Percentiles rank a stretch among this genome's conserved stretches.
Evolutionary conservation across 495 filamentous ascomycete species (phyloP).

Genomic region (Aspergillus nidulans): DNA sequence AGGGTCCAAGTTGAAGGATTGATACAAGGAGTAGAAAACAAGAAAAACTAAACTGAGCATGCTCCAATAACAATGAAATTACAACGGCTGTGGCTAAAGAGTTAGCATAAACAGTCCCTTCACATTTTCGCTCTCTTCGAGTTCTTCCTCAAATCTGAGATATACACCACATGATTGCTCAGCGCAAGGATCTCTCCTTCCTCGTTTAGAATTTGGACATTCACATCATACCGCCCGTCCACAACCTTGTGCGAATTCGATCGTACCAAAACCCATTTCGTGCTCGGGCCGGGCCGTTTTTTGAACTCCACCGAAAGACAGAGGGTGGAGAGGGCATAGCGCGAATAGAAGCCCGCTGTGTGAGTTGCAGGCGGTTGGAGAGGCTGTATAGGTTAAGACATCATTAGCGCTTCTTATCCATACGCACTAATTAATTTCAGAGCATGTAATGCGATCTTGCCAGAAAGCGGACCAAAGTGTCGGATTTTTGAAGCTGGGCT

Average conservation of each 20-base stretch:
- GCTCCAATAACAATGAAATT: too few species aligned
- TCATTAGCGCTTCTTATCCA: background rate
- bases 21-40: too few species aligned
- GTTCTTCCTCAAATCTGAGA: background rate
- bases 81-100: too few species aligned
- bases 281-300: slow-evolving; percentile 18
- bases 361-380: slow-evolving; percentile 25
- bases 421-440: background rate
- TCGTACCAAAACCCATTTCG: slow-evolving; percentile 19
- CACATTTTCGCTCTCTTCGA: background rate
- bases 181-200: slow-evolving; percentile 14
- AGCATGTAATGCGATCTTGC: background rate
- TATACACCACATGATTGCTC: slow-evolving; percentile 21
- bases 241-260: slow-evolving; percentile 19
- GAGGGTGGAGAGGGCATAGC: slow-evolving; percentile 20
- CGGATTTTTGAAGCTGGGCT: background rate
- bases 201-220: slow-evolving; percentile 18
- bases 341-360: slow-evolving; percentile 14
- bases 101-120: too few species aligned
- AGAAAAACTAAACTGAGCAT: too few species aligned
- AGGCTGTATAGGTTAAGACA: slow-evolving; percentile 6
- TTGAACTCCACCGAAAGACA: slow-evolving; percentile 25
- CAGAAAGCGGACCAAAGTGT: background rate
- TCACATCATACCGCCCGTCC: slow-evolving; percentile 20
- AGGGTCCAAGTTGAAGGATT: too few species aligned